Percentiles rank a stretch among this genome's conserved stretches.
These are phyloP conservation scores for Fusarium austroafricanum DNA, from an alignment of 2,329 filamentous ascomycete genomes.

Conservation along the genomic window DNA sequence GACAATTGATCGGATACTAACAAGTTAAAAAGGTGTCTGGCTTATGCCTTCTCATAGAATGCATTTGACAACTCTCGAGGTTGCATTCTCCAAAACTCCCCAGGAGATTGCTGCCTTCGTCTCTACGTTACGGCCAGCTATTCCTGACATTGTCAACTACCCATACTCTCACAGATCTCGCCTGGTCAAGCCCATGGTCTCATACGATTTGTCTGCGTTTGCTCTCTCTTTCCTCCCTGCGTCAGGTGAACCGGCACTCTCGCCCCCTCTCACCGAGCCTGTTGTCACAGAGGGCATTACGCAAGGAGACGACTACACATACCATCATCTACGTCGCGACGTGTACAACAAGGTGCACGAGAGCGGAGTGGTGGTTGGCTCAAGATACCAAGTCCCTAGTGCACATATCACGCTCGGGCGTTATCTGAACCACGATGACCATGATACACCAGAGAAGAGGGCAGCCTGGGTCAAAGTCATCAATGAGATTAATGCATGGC, in stretches of 20 bases:
- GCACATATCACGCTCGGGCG: constrained; percentile 89
- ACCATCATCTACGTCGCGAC: constrained; percentile 89
- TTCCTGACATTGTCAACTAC: constrained; percentile 73
- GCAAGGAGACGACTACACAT: constrained; percentile 77
- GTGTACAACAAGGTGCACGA: constrained; percentile 71
- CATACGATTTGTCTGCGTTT: constrained; percentile 86
- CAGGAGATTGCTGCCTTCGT: constrained; percentile 75
- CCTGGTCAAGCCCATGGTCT: constrained; percentile 84
- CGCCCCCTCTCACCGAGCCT: constrained; percentile 55
- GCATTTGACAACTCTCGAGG: constrained; percentile 87
- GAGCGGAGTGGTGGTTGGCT: constrained; percentile 76
- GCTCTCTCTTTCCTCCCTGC: constrained; percentile 90
- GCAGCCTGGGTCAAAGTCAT: constrained; percentile 74
- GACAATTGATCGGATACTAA: background rate
- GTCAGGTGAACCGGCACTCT: constrained; percentile 64
- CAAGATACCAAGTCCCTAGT: constrained; percentile 88
- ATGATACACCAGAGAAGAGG: constrained; percentile 68
- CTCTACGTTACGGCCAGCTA: constrained; percentile 63
- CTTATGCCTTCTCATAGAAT: constrained; percentile 82
- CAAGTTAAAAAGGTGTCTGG: constrained; percentile 74
- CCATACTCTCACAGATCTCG: constrained; percentile 75
- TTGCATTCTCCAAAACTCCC: constrained; percentile 81
- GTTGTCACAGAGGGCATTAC: constrained; percentile 51
- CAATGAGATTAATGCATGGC: constrained; percentile 80
- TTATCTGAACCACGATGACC: constrained; percentile 77